Evolutionary conservation across 2,329 filamentous ascomycete species (phyloP).

Genomic region (Arthrobotrys megalospora): DNA sequence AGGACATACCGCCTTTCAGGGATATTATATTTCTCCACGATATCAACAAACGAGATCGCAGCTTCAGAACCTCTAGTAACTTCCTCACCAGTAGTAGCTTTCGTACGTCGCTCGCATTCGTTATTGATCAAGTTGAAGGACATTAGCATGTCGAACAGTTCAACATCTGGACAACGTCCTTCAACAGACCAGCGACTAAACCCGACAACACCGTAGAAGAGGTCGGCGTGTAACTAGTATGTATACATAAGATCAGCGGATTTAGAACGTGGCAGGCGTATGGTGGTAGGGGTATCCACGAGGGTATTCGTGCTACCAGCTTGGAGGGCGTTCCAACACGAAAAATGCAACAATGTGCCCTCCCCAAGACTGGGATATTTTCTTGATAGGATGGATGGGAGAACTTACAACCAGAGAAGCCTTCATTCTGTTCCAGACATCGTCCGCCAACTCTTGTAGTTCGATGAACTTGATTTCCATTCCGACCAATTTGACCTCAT

Average conservation of each 20-base stretch:
- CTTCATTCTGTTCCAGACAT: conserved; percentile 5
- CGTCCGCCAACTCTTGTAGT: neutral
- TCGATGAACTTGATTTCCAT: conserved; percentile 38
- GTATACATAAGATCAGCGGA: neutral
- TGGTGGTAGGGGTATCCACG: conserved; percentile 7
- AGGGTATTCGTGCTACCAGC: conserved; percentile 4
- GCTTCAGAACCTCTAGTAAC: neutral
- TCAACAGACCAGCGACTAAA: conserved; percentile 35
- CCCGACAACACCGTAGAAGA: neutral
- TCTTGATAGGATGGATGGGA: neutral
- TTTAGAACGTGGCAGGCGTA: neutral
- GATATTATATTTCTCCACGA: conserved; percentile 7
- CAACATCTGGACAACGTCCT: conserved; percentile 18
- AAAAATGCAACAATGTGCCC: conserved; percentile 51
- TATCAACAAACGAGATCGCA: neutral
- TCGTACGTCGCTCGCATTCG: neutral
- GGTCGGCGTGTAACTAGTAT: conserved; percentile 35
- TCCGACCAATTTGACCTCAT: neutral
- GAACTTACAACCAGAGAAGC: conserved; percentile 14
- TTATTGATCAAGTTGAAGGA: neutral
- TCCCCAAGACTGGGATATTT: too few relatives aligned
- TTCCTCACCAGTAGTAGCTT: neutral
- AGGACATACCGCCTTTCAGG: conserved; percentile 19
- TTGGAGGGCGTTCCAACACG: conserved; percentile 22
- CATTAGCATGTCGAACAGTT: conserved; percentile 53